Percentiles rank a stretch among this genome's conserved stretches.
Evolutionary conservation across 1,284 basidiomycete species (phyloP).

Genomic region (Calocybe gambosa): DNA sequence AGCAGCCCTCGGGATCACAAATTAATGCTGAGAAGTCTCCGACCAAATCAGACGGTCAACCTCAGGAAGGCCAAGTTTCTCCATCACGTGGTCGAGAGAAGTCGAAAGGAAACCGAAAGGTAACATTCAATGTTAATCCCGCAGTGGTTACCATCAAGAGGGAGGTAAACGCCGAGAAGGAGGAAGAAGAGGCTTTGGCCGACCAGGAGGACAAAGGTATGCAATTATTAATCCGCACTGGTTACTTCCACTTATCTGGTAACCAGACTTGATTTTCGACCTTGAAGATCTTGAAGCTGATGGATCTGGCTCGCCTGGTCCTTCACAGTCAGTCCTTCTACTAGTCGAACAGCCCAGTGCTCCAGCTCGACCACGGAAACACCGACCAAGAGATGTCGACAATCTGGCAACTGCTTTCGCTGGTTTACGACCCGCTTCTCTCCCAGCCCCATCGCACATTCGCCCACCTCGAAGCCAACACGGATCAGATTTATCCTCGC

Average conservation of each 20-base stretch:
- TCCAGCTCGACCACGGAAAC: conserved; percentile 27
- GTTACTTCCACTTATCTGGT: neutral
- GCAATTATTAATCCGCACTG: conserved; percentile 1
- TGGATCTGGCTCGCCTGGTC: conserved; percentile 24
- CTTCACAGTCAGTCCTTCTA: conserved; percentile 30
- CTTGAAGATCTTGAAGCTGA: conserved; percentile 61
- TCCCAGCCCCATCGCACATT: conserved; percentile 54
- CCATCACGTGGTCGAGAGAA: conserved; percentile 24
- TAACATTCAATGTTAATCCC: conserved; percentile 66
- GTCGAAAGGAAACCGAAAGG: conserved; percentile 48
- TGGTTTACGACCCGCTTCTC: conserved; percentile 57
- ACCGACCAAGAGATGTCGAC: conserved; percentile 24
- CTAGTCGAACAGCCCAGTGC: conserved; percentile 38
- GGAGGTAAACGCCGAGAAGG: conserved; percentile 27
- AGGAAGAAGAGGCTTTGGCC: conserved; percentile 23
- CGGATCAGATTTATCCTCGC: conserved; percentile 30
- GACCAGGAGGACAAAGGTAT: conserved; percentile 32
- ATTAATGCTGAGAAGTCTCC: conserved; percentile 10
- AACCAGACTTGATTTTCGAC: conserved; percentile 61
- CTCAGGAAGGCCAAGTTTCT: conserved; percentile 6
- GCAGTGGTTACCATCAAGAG: conserved; percentile 42
- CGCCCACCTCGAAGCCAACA: conserved; percentile 33
- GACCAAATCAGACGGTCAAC: conserved; percentile 12
- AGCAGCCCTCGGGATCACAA: conserved; percentile 17
- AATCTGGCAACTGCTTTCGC: conserved; percentile 52